Percentiles rank a stretch among this genome's conserved stretches.
phyloP scores from a whole-genome alignment of 208 protist species.

The Histomonas meleagridis region DNA sequence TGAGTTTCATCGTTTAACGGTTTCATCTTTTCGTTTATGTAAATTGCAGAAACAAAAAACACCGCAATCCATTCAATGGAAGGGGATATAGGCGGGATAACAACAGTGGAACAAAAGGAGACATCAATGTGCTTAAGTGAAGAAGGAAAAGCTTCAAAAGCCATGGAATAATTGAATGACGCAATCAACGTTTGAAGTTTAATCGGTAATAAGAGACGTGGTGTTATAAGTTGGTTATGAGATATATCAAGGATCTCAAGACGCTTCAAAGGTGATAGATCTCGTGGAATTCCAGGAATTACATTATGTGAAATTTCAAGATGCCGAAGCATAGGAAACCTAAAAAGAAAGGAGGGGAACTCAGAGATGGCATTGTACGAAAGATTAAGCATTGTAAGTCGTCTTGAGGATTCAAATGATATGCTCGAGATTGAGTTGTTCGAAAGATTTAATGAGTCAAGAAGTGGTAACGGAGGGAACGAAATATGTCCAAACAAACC shows the following conservation, averaged over 20 bases:
- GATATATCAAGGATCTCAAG: slow-evolving; percentile 1
- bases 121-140: background rate
- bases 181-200: background rate
- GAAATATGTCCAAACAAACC: background rate
- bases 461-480: background rate
- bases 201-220: background rate
- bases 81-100: background rate
- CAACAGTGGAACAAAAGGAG: background rate
- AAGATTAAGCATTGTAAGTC: background rate
- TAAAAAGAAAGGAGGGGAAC: background rate
- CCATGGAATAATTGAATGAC: background rate
- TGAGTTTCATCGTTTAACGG: background rate
- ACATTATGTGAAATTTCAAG: background rate
- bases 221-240: background rate
- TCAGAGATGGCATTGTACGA: background rate
- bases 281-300: background rate
- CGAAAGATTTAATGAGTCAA: background rate
- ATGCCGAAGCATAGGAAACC: background rate
- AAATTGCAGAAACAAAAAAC: background rate
- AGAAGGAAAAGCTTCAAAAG: background rate
- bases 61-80: background rate
- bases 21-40: background rate
- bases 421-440: background rate
- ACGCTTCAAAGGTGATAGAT: background rate
- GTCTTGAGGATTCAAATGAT: background rate